A percentile compares a stretch with the other conserved stretches of the same genome.
These are phyloP conservation scores for Chloranthus sessilifolius DNA, from an alignment of 164 flowering plant genomes.

Conservation along the genomic window DNA sequence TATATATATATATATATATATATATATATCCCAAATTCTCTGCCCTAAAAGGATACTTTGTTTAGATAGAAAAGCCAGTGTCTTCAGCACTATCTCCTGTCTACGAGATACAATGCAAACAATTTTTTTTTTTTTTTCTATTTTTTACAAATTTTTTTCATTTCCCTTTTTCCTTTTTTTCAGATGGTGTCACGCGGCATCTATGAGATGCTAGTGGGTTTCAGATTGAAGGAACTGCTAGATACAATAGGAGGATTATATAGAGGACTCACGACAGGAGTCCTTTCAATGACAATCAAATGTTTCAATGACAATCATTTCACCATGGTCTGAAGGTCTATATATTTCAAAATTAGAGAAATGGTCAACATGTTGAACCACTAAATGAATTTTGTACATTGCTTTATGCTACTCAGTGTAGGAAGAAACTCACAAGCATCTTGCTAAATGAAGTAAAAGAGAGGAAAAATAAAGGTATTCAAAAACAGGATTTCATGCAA, in stretches of 20 bases:
- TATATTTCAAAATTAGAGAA: too few relatives aligned
- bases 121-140: too few relatives aligned
- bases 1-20: too few relatives aligned
- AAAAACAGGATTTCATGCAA: slow-evolving; percentile 13
- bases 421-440: slow-evolving; percentile 9
- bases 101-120: too few relatives aligned
- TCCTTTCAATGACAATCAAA: slow-evolving; percentile 15
- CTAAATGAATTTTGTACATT: too few relatives aligned
- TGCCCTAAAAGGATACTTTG: too few relatives aligned
- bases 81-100: too few relatives aligned
- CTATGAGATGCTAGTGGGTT: slow-evolving; percentile 14
- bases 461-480: slow-evolving; percentile 6
- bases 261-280: slow-evolving; percentile 16
- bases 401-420: slow-evolving; percentile 7
- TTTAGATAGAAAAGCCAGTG: too few relatives aligned
- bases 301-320: slow-evolving; percentile 13
- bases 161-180: too few relatives aligned
- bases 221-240: slow-evolving; percentile 10
- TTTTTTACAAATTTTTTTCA: too few relatives aligned
- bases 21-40: too few relatives aligned
- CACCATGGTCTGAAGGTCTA: slow-evolving; percentile 14
- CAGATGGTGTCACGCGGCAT: slow-evolving; percentile 12
- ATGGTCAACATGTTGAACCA: too few relatives aligned
- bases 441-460: slow-evolving; percentile 12
- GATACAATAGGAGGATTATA: slow-evolving; percentile 8